A percentile compares a stretch with the other conserved stretches of the same genome.
Conservation (phyloP, 352 stramenopile species). For the Aphanomyces invadans region DNA sequence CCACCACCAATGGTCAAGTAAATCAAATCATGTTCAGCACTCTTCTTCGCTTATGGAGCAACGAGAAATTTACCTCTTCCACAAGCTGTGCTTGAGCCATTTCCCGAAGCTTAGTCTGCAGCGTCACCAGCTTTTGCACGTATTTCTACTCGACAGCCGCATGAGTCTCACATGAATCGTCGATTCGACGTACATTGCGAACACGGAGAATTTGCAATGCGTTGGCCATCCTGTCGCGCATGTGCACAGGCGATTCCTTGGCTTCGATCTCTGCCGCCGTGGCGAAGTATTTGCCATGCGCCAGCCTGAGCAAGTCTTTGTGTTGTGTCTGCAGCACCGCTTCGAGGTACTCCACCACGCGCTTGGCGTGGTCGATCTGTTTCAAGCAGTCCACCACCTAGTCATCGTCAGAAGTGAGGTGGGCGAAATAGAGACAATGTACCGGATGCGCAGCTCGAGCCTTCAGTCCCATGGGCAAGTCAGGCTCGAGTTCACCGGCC, state of each 20-base stretch:
- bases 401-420: not conserved
- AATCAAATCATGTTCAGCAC: not conserved
- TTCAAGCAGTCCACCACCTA: conserved; percentile 58
- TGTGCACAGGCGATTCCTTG: conserved; percentile 40
- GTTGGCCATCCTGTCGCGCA: conserved; percentile 45
- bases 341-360: conserved; percentile 55
- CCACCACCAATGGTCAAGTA: not conserved
- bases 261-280: conserved; percentile 44
- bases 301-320: conserved; percentile 46
- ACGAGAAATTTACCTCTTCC: conserved; percentile 29
- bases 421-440: not conserved
- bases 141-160: conserved; percentile 40
- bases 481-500: conserved; percentile 33
- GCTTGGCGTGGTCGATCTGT: conserved; percentile 72
- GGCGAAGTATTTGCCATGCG: conserved; percentile 37
- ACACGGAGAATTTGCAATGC: conserved; percentile 64
- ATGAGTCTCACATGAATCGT: too few relatives aligned
- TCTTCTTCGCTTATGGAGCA: too few relatives aligned
- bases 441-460: conserved; percentile 60
- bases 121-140: conserved; percentile 39
- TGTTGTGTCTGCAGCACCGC: conserved; percentile 49
- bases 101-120: conserved; percentile 32
- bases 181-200: conserved; percentile 74
- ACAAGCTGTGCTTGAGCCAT: conserved; percentile 30
- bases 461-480: conserved; percentile 68